Percentiles rank a stretch among this genome's conserved stretches.
Evolutionary conservation across 345 rosid genomes (phyloP).

Genomic region (Firmiana major): DNA sequence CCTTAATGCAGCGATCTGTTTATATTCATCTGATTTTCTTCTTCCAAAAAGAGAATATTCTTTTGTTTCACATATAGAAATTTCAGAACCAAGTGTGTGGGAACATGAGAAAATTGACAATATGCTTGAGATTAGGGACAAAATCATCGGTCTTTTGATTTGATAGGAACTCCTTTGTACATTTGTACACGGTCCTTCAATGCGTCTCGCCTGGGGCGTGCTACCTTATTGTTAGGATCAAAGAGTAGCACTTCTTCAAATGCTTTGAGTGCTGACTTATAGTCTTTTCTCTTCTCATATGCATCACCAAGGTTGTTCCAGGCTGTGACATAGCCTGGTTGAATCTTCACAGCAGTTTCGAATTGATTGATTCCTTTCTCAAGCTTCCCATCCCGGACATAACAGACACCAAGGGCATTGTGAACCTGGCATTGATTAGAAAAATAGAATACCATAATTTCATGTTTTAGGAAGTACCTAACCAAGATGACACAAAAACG

Average conservation of each 20-base stretch:
- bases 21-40: neutral
- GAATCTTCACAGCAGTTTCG: slow-evolving; percentile 81
- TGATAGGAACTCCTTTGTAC: slow-evolving; percentile 77
- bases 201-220: slow-evolving; percentile 71
- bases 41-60: neutral
- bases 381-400: slow-evolving; percentile 66
- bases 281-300: slow-evolving; percentile 80
- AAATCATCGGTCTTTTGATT: slow-evolving; percentile 66
- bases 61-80: neutral
- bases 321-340: slow-evolving; percentile 93
- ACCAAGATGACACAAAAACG: neutral
- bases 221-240: slow-evolving; percentile 88
- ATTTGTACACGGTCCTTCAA: slow-evolving; percentile 67
- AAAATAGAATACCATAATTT: neutral
- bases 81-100: neutral
- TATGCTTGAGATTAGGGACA: neutral
- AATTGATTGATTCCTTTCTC: slow-evolving; percentile 86
- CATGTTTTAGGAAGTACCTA: neutral
- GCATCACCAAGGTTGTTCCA: slow-evolving; percentile 99
- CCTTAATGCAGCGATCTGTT: neutral
- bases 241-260: slow-evolving; percentile 89
- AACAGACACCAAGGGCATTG: slow-evolving; percentile 74
- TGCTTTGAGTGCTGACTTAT: slow-evolving; percentile 74
- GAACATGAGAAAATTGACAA: neutral
- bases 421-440: slow-evolving; percentile 36